Base-by-base conservation (phyloP, 2,329 filamentous ascomycete genomes). In the Aspergillus arachidicola region DNA sequence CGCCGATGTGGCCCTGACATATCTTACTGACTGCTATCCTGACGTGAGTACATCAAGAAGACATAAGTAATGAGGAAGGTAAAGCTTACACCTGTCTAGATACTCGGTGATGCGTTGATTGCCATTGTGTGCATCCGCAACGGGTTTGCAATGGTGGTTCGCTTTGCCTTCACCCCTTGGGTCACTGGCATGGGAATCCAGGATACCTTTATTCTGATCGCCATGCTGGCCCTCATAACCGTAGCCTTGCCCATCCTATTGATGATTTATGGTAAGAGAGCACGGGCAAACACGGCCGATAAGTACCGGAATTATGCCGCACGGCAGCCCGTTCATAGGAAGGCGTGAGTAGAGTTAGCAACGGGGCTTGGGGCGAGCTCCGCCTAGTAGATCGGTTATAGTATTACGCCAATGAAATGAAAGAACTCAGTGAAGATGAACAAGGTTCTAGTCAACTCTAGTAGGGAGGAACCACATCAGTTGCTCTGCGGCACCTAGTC, bases 101-200 rank as follows among this genome's bases (percentile, higher is more conserved):
- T 85, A 38, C 75, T 84, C 48, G 82, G 78, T 9, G 81, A 84
- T 63, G 77, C 81, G 0, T 70, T 84, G 16, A 80, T 83, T 10
- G 78, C 72, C 0, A 72, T 85, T 4, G 79, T 80, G 0, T 79
- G 84, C 61, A 69, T 80, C 12, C 78, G 82, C 0, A 84, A 84
- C 58, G 62, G 75, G 2, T 75, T 84, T 48, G 75, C 76, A 19
- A 81, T 79, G 3, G 73, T 78, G 26, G 77, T 84, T 46, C 77
- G 83, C 23, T 84, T 84, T 63, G 78, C 77, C 0, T 71, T 84
- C 28, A 72, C 76, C 0, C 78, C 79, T 0, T 84, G 82, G 79
- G 30, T 60, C 81, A 83, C 58, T 73, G 61, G 64, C 5, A 71
- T 71, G 68, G 69, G 69, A 5, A 58, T 71, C 54, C 64, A 66